Evolutionary conservation across 2,329 filamentous ascomycete genomes (phyloP).

Genomic region (Ophiocordyceps australis): DNA sequence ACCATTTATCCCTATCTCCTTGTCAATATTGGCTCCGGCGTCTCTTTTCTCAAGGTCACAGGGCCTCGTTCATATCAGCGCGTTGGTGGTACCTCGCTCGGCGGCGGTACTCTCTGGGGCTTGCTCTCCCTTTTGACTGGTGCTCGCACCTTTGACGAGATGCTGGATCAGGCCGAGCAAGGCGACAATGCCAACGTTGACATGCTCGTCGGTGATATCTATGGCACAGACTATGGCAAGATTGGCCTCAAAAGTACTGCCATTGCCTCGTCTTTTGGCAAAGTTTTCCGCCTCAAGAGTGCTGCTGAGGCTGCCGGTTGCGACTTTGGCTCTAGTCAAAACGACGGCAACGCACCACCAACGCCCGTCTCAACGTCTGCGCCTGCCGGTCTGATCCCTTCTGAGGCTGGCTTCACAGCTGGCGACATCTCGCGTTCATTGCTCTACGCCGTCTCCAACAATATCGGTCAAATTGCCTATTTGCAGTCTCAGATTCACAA

Average conservation of each 20-base stretch:
- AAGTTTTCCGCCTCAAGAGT: conserved; percentile 85
- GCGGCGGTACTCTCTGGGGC: conserved; percentile 95
- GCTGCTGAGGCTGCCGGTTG: conserved; percentile 66
- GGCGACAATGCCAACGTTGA: conserved; percentile 91
- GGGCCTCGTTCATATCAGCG: conserved; percentile 74
- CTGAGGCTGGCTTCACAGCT: conserved; percentile 39
- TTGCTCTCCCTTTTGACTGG: conserved; percentile 80
- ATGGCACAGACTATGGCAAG: conserved; percentile 88
- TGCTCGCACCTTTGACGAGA: conserved; percentile 92
- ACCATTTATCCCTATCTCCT: conserved; percentile 87
- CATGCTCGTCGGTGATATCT: conserved; percentile 95
- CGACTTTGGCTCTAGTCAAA: conserved; percentile 48
- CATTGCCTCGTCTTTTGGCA: conserved; percentile 91
- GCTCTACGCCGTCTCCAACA: conserved; percentile 91
- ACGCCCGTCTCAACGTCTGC: no score
- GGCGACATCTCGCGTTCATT: conserved; percentile 83
- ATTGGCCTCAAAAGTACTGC: conserved; percentile 92
- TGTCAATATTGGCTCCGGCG: conserved; percentile 94
- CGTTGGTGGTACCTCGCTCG: conserved; percentile 86
- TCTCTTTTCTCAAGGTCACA: conserved; percentile 93
- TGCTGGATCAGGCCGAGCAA: conserved; percentile 77
- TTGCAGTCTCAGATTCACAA: conserved; percentile 92
- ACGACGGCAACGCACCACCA: no score
- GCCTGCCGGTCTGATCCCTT: conserved; percentile 15
- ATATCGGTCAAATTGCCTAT: conserved; percentile 95